A percentile compares a stretch with the other conserved stretches of the same genome.
These are phyloP conservation scores for Diaporthe helianthi DNA, from an alignment of 2,329 filamentous ascomycete species.

Conservation along the genomic window DNA sequence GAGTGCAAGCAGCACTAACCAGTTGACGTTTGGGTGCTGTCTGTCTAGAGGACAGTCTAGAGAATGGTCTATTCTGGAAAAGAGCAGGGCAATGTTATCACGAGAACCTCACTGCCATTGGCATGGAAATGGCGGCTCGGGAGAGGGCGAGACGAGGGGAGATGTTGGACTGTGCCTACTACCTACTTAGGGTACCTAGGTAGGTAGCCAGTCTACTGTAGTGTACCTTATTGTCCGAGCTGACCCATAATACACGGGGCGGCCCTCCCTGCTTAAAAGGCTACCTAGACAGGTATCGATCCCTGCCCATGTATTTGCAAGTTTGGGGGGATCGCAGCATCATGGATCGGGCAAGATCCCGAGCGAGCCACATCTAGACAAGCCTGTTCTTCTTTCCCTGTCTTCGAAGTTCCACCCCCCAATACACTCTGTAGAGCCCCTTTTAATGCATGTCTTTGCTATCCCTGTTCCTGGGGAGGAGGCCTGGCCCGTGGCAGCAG, in stretches of 20 bases:
- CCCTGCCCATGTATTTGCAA: background rate
- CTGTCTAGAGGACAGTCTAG: background rate
- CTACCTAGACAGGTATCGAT: no score
- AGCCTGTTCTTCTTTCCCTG: background rate
- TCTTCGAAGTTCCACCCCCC: background rate
- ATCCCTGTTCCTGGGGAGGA: background rate
- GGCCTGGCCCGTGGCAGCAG: slow-evolving; percentile 6
- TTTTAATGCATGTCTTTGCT: background rate
- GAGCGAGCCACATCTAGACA: slow-evolving; percentile 8
- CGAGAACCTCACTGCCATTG: slow-evolving; percentile 1
- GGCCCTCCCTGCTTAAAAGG: background rate
- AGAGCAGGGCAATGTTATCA: background rate
- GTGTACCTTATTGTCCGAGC: background rate
- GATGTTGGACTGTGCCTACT: background rate
- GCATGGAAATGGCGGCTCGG: background rate
- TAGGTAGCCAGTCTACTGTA: no score
- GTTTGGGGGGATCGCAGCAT: slow-evolving; percentile 12
- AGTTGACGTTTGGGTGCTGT: no score
- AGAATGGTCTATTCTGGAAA: background rate
- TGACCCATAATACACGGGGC: background rate
- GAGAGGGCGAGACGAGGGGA: background rate
- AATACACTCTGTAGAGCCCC: background rate
- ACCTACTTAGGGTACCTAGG: no score
- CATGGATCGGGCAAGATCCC: slow-evolving; percentile 21
- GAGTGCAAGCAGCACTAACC: no score